Evolutionary conservation across 2,329 filamentous ascomycete species (phyloP), one percentile per base, ranked within the genome.

Genomic region (Trichoderma sp.): DNA sequence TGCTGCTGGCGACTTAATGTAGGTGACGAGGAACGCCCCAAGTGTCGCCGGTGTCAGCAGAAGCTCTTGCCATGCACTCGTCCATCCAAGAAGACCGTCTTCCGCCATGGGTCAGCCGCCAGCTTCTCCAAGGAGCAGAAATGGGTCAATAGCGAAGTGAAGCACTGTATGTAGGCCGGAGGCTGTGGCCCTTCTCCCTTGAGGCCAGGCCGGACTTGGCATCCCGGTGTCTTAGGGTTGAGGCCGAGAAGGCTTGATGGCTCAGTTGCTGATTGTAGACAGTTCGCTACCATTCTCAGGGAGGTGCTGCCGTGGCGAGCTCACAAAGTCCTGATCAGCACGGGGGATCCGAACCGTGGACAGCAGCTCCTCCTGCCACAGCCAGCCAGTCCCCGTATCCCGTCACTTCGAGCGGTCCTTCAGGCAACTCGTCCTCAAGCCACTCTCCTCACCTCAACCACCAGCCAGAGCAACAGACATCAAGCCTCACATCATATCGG

Each of bases 21-120:
- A 79, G 76, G 78, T 48, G 78, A 79, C 48, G 77, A 79, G 62
- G 73, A 73, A n/a, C 73, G 72, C 2, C 78, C 78, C 2, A 73
- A 68, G 47, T 79, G 78, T 59, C 71, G 74, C 15, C 70, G 76
- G 3, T 79, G 78, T 50, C 67, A 73, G 44, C 58, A 67, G 9
- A 78, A 76, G 50, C 69, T 72, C 17, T 67, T 79, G 7, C 68
- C 72, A 0, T 79, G 78, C 60, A 70, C 72, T 0, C 72, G 76
- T 0, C 78, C 78, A 1, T 69, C 69, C 0, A 76, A 73, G 48
- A 73, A 71, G 67, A 77, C 75, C 0, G 73, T 79, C 6, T 79
- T 79, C 67, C 74, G 74, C 5, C 76, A 78, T 50, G 73, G 75
- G 12, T 74, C 76, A 0, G 69, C 71, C 1, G 73, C 72, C 51